Conservation (phyloP, 163 green algal genomes). For the Prototheca cutis region DNA sequence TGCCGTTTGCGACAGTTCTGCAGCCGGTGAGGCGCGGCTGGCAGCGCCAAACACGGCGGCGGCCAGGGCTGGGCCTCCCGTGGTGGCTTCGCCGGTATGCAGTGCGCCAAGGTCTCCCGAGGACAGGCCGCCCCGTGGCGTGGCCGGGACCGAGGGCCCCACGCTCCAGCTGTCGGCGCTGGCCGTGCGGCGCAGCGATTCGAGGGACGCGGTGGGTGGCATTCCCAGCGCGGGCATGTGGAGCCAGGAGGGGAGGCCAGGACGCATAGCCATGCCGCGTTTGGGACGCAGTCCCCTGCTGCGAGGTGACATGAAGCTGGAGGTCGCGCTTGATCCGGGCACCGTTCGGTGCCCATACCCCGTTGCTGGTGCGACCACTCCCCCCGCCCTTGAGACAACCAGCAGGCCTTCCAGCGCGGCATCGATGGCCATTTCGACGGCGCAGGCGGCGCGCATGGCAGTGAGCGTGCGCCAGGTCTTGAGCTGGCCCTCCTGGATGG, state of each 20-base stretch:
- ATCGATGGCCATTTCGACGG: slow-evolving; percentile 71
- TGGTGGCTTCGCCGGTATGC: too few species aligned
- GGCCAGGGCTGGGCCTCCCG: too few species aligned
- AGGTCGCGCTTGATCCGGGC: not conserved
- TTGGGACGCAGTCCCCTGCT: not conserved
- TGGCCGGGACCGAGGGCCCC: too few species aligned
- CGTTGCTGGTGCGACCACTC: not conserved
- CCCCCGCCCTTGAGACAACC: not conserved
- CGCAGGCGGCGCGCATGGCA: slow-evolving; percentile 76
- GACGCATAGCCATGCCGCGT: not conserved
- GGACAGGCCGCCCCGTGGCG: too few species aligned
- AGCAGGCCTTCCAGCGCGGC: slow-evolving; percentile 39
- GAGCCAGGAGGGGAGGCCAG: slow-evolving; percentile 9
- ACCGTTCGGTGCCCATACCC: not conserved
- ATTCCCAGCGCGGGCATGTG: slow-evolving; percentile 5
- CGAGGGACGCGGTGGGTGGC: not conserved
- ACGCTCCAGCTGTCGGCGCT: too few species aligned
- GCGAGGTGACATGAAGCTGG: too few species aligned
- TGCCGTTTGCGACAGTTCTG: too few species aligned
- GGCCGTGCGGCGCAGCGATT: too few species aligned
- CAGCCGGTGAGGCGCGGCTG: too few species aligned
- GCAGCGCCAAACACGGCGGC: too few species aligned
- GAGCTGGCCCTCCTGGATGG: slow-evolving; percentile 58
- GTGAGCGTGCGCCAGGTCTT: slow-evolving; percentile 69
- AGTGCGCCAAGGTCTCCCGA: too few species aligned